These are phyloP conservation scores for Ciborinia camelliae DNA, from an alignment of 2,329 filamentous ascomycete genomes.

Conservation along the genomic window DNA sequence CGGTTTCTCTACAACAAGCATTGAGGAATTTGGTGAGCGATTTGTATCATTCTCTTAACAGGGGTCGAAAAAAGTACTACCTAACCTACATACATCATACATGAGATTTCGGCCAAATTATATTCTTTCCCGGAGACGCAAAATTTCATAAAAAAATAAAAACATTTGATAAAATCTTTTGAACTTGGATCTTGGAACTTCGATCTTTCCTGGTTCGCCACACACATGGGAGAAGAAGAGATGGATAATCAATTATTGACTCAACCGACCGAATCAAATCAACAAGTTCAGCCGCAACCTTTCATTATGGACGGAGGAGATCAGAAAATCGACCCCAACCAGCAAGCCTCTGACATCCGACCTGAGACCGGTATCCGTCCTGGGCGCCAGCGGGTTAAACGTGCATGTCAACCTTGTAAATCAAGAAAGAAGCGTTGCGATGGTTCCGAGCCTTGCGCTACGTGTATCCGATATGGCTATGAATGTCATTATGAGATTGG, in stretches of 20 bases:
- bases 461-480: constrained; percentile 14
- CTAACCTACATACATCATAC: too few species aligned
- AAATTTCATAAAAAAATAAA: background rate
- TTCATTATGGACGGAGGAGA: background rate
- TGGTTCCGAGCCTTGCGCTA: constrained; percentile 18
- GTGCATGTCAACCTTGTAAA: constrained; percentile 19
- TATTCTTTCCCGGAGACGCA: background rate
- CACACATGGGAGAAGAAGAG: background rate
- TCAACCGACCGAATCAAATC: background rate
- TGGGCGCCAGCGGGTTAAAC: constrained; percentile 18
- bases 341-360: constrained; percentile 15
- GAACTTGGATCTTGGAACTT: too few species aligned
- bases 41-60: background rate
- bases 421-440: constrained; percentile 20
- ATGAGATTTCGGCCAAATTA: background rate
- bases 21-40: background rate
- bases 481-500: constrained; percentile 18
- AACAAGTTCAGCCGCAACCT: background rate
- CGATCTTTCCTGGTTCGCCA: too few species aligned
- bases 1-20: background rate
- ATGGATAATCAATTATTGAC: constrained; percentile 5
- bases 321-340: constrained; percentile 1
- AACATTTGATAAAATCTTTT: background rate
- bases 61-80: background rate
- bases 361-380: constrained; percentile 19